These are phyloP conservation scores for Cymbidium sinense DNA, from an alignment of 106 monocot genomes.

Conservation along the genomic window DNA sequence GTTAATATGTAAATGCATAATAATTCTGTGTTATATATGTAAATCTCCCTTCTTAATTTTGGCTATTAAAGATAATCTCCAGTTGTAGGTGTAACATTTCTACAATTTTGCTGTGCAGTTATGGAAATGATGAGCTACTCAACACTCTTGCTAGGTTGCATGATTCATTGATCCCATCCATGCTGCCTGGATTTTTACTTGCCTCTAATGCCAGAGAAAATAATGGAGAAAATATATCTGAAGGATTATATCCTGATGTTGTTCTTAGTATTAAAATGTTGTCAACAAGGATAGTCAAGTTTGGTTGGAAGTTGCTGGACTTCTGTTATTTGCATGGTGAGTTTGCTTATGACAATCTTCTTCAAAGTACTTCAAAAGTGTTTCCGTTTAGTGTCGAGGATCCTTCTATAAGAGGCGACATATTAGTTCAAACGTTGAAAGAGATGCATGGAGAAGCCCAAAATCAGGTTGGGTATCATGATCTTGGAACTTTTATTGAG, in stretches of 20 bases:
- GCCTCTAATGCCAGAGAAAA: constrained; percentile 17
- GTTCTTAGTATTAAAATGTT: constrained; percentile 49
- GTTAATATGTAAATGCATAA: too few relatives aligned
- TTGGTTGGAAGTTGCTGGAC: constrained; percentile 84
- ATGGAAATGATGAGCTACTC: constrained; percentile 59
- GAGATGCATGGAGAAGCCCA: constrained; percentile 48
- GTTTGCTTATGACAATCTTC: constrained; percentile 25
- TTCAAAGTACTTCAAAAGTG: constrained; percentile 42
- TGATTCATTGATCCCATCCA: constrained; percentile 70
- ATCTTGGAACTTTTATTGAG: constrained; percentile 39
- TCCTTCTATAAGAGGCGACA: constrained; percentile 81
- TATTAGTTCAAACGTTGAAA: constrained; percentile 65
- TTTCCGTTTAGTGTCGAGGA: constrained; percentile 78
- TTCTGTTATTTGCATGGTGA: constrained; percentile 66
- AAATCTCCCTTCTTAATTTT: too few relatives aligned
- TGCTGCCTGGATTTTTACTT: constrained; percentile 41
- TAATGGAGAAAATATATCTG: background rate
- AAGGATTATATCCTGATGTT: constrained; percentile 10
- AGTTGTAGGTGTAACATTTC: background rate
- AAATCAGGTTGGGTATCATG: constrained; percentile 15
- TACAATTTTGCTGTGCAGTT: constrained; percentile 38
- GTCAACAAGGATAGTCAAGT: constrained; percentile 54
- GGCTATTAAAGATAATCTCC: background rate
- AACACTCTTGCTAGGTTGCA: constrained; percentile 59
- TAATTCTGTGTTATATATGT: too few relatives aligned